These are phyloP conservation scores for Acanthamoeba castellanii DNA, from an alignment of 208 protist species.

Conservation along the genomic window DNA sequence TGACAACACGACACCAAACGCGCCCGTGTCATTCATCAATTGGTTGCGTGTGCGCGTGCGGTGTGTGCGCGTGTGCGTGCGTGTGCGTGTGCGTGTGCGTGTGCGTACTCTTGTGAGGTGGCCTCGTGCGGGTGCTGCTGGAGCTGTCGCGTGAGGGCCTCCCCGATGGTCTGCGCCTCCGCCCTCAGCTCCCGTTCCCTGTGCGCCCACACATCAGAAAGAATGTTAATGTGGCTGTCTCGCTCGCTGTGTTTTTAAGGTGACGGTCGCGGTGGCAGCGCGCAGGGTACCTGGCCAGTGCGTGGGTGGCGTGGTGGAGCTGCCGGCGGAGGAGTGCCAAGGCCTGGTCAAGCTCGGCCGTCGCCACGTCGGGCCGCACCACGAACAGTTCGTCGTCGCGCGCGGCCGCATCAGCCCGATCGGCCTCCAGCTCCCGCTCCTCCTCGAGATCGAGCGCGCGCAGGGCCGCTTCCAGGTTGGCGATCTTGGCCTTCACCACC, in stretches of 20 bases:
- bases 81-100: background rate
- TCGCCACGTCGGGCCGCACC: background rate
- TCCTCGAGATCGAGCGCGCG: background rate
- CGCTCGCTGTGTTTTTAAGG: too few relatives aligned
- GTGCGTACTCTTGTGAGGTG: background rate
- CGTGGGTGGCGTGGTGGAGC: background rate
- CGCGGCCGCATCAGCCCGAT: background rate
- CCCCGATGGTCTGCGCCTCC: background rate
- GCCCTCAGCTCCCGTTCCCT: background rate
- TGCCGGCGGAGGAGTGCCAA: background rate
- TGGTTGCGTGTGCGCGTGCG: too few relatives aligned
- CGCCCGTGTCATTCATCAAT: background rate
- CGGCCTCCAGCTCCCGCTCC: background rate
- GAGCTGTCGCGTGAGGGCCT: background rate
- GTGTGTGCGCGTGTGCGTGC: background rate
- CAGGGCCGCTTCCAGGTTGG: background rate
- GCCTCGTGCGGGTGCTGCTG: background rate
- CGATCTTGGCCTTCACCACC: slow-evolving; percentile 2
- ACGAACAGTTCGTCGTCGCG: background rate
- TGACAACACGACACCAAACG: background rate
- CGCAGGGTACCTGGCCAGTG: background rate
- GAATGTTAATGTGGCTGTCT: too few relatives aligned
- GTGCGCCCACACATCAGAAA: too few relatives aligned
- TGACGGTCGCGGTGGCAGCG: too few relatives aligned
- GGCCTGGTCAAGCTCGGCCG: slow-evolving; percentile 18